phyloP scores from a whole-genome alignment of 2,329 filamentous ascomycete species.

The Phialocephala subalpina region DNA sequence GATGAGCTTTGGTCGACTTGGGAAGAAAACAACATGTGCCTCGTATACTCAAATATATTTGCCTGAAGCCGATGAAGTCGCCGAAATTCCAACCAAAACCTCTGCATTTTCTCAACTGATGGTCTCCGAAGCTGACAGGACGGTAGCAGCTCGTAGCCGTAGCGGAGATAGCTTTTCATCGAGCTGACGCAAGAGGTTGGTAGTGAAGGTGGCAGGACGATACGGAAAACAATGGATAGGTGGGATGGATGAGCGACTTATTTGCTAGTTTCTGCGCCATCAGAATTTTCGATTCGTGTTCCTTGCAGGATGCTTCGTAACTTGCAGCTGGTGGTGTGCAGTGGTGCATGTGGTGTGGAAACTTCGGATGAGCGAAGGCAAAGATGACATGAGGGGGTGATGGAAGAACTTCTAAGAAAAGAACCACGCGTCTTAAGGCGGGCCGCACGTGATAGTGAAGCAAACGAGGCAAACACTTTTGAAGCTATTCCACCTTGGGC shows the following conservation, averaged over 20 bases:
- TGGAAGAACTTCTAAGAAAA: background rate
- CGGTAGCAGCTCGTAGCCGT: background rate
- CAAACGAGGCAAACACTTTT: background rate
- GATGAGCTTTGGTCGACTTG: background rate
- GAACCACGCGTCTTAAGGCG: background rate
- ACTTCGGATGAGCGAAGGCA: background rate
- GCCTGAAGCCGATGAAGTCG: background rate
- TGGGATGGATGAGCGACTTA: background rate
- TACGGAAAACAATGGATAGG: background rate
- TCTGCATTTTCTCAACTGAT: background rate
- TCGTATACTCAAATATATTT: background rate
- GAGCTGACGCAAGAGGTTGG: constrained; percentile 6
- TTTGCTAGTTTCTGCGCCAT: background rate
- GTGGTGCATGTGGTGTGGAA: background rate
- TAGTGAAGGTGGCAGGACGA: background rate
- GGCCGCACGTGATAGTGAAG: background rate
- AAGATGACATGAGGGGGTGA: background rate
- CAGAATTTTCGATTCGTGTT: constrained; percentile 10
- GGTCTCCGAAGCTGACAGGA: background rate
- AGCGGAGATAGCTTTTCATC: background rate
- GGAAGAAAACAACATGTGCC: background rate
- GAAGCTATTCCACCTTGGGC: background rate
- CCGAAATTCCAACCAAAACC: background rate
- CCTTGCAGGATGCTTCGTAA: constrained; percentile 13
- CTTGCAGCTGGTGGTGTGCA: constrained; percentile 6